Evolutionary conservation across 345 rosid genomes (phyloP).

Genomic region (Eucalyptus urophylla): DNA sequence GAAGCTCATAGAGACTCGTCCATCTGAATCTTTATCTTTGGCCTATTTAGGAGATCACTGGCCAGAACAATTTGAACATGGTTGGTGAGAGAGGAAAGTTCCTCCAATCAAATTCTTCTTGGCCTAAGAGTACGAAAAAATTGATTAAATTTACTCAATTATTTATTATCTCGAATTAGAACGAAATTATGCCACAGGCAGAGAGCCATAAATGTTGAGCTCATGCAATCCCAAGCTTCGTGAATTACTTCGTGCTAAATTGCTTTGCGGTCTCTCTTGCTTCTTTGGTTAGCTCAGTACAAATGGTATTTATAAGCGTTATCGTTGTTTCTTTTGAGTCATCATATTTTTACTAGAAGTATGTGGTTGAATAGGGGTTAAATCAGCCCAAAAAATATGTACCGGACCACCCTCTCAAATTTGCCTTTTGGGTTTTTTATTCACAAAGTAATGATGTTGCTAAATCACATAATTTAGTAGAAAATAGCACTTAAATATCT

Average conservation of each 20-base stretch:
- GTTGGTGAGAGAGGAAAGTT: background rate
- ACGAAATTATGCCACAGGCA: too few relatives aligned
- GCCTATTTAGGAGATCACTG: too few relatives aligned
- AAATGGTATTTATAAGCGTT: background rate
- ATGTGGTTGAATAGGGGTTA: background rate
- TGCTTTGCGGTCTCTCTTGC: background rate
- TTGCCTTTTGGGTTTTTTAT: background rate
- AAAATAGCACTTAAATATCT: background rate
- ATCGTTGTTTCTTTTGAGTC: background rate
- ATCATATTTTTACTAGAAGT: background rate
- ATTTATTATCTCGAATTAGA: too few relatives aligned
- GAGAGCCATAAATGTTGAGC: background rate
- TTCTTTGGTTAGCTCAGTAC: background rate
- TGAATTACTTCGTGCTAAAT: background rate
- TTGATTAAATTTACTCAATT: background rate
- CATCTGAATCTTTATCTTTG: too few relatives aligned
- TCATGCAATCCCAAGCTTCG: background rate
- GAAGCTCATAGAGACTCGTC: too few relatives aligned
- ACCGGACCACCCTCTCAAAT: rapidly evolving
- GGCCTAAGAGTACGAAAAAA: background rate
- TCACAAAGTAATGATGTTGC: background rate
- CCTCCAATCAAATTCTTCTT: background rate
- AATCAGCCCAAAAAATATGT: background rate
- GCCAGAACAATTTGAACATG: too few relatives aligned
- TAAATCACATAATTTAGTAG: background rate